A percentile compares a stretch with the other conserved stretches of the same genome.
These are phyloP conservation scores for Cryptococcus deneoformans DNA, from an alignment of 1,284 basidiomycete genomes.

Conservation along the genomic window DNA sequence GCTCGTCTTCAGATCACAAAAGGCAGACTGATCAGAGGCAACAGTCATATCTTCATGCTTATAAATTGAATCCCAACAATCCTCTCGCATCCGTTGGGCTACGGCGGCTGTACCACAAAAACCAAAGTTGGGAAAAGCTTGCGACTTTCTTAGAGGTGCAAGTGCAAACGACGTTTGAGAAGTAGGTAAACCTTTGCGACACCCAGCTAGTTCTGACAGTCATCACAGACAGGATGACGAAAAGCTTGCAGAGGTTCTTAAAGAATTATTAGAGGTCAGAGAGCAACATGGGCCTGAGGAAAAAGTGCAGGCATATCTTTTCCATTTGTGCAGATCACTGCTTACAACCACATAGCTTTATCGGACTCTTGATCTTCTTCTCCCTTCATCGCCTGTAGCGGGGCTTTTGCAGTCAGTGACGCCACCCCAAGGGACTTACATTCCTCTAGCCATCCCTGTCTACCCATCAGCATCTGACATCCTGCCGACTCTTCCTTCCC, in stretches of 20 bases:
- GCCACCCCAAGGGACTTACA: constrained; percentile 50
- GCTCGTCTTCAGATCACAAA: neutral
- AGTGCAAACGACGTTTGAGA: constrained; percentile 58
- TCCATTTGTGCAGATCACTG: neutral
- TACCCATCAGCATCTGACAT: constrained; percentile 63
- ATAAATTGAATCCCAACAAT: constrained; percentile 61
- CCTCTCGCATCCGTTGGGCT: constrained; percentile 69
- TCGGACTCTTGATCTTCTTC: constrained; percentile 63
- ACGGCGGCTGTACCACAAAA: constrained; percentile 67
- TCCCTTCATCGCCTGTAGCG: constrained; percentile 72
- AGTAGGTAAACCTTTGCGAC: constrained; percentile 51
- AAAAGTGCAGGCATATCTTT: constrained; percentile 53
- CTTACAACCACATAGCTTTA: constrained; percentile 56
- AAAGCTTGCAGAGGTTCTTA: constrained; percentile 75
- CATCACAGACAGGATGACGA: constrained; percentile 63
- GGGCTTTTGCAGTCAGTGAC: constrained; percentile 64
- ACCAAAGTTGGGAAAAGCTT: constrained; percentile 62
- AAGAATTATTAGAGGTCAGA: constrained; percentile 68
- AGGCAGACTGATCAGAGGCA: neutral
- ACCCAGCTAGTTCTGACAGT: constrained; percentile 1
- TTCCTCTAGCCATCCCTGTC: constrained; percentile 35
- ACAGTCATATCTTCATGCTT: constrained; percentile 73
- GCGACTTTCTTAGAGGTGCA: constrained; percentile 57
- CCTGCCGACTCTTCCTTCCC: constrained; percentile 50
- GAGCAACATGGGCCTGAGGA: constrained; percentile 60